Percentiles rank a stretch among this genome's conserved stretches.
Evolutionary conservation across 768 basidiomycete species (phyloP).

Genomic region (Cyathus striatus): DNA sequence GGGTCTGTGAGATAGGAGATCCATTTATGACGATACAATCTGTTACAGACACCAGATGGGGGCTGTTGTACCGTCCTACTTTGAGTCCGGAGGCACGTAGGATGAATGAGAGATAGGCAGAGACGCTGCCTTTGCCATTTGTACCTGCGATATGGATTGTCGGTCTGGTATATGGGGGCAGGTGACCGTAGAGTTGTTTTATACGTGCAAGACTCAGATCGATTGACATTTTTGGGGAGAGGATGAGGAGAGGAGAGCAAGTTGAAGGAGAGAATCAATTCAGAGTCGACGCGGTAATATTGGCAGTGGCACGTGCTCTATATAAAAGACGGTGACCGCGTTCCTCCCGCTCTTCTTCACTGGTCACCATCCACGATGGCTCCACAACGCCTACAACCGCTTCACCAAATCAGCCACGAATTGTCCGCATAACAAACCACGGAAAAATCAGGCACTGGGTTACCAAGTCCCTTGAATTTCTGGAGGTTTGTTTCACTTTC

Average conservation of each 20-base stretch:
- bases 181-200: conserved; percentile 37
- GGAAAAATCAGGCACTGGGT: neutral
- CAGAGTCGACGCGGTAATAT: no score
- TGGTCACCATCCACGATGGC: no score
- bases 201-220: conserved; percentile 65
- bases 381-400: no score
- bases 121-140: conserved; percentile 95
- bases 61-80: conserved; percentile 87
- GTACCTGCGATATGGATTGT: conserved; percentile 92
- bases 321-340: no score
- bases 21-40: conserved; percentile 76
- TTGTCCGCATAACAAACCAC: neutral
- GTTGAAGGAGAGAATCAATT: no score
- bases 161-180: conserved; percentile 68
- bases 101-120: conserved; percentile 76
- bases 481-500: neutral
- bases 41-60: conserved; percentile 74
- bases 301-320: no score
- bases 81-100: conserved; percentile 48
- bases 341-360: no score
- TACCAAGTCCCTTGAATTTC: neutral
- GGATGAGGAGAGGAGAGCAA: no score
- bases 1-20: conserved; percentile 36
- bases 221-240: no score
- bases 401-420: no score